phyloP scores from a whole-genome alignment of 192 early-diverging fungal genomes.

The Linnemannia elongata region DNA sequence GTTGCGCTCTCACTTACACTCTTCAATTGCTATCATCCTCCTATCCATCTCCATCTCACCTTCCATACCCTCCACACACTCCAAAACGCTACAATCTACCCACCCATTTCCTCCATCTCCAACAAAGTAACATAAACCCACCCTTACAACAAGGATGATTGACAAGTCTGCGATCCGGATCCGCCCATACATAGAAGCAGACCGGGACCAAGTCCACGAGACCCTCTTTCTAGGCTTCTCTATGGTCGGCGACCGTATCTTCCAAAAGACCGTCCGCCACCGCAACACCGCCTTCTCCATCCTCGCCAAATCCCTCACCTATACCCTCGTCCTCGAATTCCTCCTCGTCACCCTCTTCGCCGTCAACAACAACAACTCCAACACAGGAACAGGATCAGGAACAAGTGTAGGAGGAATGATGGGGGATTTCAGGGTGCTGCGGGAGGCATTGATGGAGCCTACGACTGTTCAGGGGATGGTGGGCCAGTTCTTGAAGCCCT shows the following conservation, averaged over 20 bases:
- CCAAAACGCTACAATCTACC: not conserved
- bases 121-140: not conserved
- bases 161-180: constrained; percentile 31
- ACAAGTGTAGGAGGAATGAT: not conserved
- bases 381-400: not conserved
- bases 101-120: not conserved
- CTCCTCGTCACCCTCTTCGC: constrained; percentile 10
- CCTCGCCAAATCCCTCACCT: constrained; percentile 15
- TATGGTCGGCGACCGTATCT: not conserved
- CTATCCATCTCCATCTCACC: not conserved
- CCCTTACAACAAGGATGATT: not conserved
- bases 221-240: constrained; percentile 23
- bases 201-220: constrained; percentile 37
- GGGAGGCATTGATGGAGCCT: not conserved
- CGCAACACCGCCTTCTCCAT: constrained; percentile 24
- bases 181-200: constrained; percentile 31
- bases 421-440: not conserved
- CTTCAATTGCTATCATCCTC: not conserved
- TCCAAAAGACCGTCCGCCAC: not conserved
- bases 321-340: constrained; percentile 31
- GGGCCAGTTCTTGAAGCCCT: constrained; percentile 22
- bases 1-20: not conserved
- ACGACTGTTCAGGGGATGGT: constrained; percentile 13
- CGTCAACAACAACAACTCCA: not conserved
- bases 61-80: not conserved